These are phyloP conservation scores for Tuber indicum DNA, from an alignment of 495 filamentous ascomycete genomes.

Conservation along the genomic window DNA sequence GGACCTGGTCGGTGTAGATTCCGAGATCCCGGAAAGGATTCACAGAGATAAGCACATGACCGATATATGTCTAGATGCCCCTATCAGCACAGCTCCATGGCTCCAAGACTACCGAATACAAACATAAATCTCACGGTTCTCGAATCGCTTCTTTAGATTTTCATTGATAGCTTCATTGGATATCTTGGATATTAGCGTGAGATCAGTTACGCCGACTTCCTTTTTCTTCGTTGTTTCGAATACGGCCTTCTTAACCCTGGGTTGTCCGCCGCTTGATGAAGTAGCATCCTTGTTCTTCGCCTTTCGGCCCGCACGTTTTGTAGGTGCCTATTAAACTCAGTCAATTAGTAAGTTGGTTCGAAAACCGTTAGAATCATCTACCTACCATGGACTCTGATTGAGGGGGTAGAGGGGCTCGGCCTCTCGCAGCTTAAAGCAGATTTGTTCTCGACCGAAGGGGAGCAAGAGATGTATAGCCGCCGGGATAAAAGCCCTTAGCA, in stretches of 20 bases:
- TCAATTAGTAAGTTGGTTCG: not conserved
- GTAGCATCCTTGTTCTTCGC: slow-evolving; percentile 56
- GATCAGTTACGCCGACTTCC: slow-evolving; percentile 95
- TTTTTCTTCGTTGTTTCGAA: slow-evolving; percentile 98
- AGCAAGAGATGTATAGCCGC: not conserved
- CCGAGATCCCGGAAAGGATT: slow-evolving; percentile 98
- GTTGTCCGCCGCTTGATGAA: slow-evolving; percentile 51
- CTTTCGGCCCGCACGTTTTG: slow-evolving; percentile 54
- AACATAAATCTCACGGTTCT: slow-evolving; percentile 93
- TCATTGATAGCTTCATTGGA: slow-evolving; percentile 99
- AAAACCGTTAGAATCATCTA: not conserved
- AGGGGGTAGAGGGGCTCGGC: not conserved
- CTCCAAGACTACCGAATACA: slow-evolving; percentile 41
- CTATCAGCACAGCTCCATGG: slow-evolving; percentile 31
- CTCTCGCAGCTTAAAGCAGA: not conserved
- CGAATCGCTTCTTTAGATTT: slow-evolving; percentile 94
- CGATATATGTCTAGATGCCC: slow-evolving; percentile 78
- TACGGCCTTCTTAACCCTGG: slow-evolving; percentile 84
- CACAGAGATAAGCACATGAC: slow-evolving; percentile 98
- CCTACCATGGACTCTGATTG: not conserved
- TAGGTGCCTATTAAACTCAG: slow-evolving; percentile 28
- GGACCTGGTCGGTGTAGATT: slow-evolving; percentile 91
- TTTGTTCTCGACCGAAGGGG: not conserved
- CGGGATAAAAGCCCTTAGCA: not conserved
- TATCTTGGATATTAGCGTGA: slow-evolving; percentile 95